Conservation (phyloP, 805 yeast genomes). For the Priceomyces melissophilus region DNA sequence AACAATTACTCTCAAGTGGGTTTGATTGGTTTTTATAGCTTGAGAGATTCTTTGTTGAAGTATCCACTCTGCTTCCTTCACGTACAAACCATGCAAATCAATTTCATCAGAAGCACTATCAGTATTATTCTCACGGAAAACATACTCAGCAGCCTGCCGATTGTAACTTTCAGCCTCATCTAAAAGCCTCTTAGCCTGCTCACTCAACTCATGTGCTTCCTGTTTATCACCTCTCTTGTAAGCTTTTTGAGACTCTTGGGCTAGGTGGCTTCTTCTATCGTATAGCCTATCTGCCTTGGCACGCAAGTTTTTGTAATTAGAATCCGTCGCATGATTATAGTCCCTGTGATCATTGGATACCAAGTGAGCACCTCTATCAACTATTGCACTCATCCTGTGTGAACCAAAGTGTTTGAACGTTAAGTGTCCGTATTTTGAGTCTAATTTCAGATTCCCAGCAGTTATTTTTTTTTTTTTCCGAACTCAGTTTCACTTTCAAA, state of each 20-base stretch:
- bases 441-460: no score
- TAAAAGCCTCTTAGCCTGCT: constrained; percentile 58
- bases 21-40: constrained; percentile 57
- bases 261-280: constrained; percentile 50
- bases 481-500: no score
- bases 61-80: constrained; percentile 80
- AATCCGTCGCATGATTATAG: constrained; percentile 71
- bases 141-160: constrained; percentile 83
- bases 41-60: constrained; percentile 71
- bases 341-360: constrained; percentile 38
- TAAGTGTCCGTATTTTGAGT: no score
- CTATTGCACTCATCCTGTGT: constrained; percentile 3
- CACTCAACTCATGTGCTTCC: constrained; percentile 69
- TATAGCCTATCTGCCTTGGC: constrained; percentile 66
- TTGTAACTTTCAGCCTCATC: constrained; percentile 66
- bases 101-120: constrained; percentile 86
- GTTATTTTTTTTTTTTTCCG: no score
- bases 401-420: no score
- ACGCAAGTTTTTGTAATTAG: constrained; percentile 60
- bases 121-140: constrained; percentile 80
- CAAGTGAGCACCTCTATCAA: constrained; percentile 26
- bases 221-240: constrained; percentile 70
- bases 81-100: constrained; percentile 88
- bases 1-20: constrained; percentile 74
- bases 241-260: constrained; percentile 72